Conservation (phyloP, 371 early-diverging fungal species). For the Actinomortierella wolfii region DNA sequence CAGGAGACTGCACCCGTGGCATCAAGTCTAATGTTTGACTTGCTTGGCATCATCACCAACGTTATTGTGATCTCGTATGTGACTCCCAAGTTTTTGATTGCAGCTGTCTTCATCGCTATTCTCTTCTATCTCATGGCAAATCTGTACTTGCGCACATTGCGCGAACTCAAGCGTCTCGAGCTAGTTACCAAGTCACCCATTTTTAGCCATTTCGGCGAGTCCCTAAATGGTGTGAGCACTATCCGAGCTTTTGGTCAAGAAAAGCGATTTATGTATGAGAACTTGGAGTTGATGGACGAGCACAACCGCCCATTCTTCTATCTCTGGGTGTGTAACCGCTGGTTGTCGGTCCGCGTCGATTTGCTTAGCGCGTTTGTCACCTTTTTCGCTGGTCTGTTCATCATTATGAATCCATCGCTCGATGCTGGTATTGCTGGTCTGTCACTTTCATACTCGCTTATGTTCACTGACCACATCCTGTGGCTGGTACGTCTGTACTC, state of each 20-base stretch:
- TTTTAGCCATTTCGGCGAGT: conserved; percentile 77
- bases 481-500: conserved; percentile 85
- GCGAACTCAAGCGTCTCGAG: conserved; percentile 91
- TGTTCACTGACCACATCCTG: conserved; percentile 70
- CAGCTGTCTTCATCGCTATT: conserved; percentile 54
- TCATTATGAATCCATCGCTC: conserved; percentile 53
- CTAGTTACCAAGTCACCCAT: conserved; percentile 82
- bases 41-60: conserved; percentile 53
- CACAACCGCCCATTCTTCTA: conserved; percentile 83
- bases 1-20: conserved; percentile 54
- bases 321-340: conserved; percentile 87
- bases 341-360: conserved; percentile 87
- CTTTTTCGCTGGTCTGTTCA: conserved; percentile 69
- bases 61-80: conserved; percentile 51
- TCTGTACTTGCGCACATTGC: conserved; percentile 73
- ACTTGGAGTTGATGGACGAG: conserved; percentile 59
- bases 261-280: conserved; percentile 62
- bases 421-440: conserved; percentile 82
- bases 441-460: conserved; percentile 75
- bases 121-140: conserved; percentile 55
- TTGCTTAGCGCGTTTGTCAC: conserved; percentile 71
- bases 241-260: conserved; percentile 79
- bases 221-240: conserved; percentile 73
- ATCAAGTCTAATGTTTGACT: conserved; percentile 52
- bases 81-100: conserved; percentile 59